These are phyloP conservation scores for Aurinia saxatilis DNA, from an alignment of 345 rosid species.

Conservation along the genomic window DNA sequence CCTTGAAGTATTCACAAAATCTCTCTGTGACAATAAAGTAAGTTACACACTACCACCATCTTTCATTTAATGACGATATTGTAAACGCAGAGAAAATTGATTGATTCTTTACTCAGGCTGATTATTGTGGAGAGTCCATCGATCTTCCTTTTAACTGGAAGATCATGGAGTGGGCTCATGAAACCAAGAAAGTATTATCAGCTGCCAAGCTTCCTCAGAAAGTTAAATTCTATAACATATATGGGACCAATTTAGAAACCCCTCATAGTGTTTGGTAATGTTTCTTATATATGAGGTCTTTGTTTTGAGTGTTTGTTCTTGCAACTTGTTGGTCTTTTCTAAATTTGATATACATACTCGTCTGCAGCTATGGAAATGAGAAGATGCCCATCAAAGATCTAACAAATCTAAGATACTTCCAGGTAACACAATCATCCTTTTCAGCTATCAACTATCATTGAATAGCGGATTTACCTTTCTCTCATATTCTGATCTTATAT, in stretches of 20 bases:
- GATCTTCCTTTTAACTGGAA: constrained; percentile 82
- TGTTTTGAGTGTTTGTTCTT: neutral
- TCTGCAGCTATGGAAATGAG: constrained; percentile 80
- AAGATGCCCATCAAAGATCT: constrained; percentile 62
- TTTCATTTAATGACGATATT: neutral
- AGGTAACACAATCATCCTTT: constrained; percentile 37
- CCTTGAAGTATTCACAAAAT: constrained; percentile 48
- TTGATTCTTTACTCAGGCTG: constrained; percentile 37
- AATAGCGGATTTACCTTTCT: neutral
- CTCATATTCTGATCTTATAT: constrained; percentile 3
- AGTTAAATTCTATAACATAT: constrained; percentile 92
- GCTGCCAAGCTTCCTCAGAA: constrained; percentile 66
- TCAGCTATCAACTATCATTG: neutral
- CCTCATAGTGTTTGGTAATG: constrained; percentile 89
- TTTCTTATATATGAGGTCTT: constrained; percentile 13
- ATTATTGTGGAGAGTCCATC: constrained; percentile 51
- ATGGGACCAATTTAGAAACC: constrained; percentile 75
- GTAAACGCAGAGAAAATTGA: neutral
- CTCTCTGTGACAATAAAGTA: constrained; percentile 70
- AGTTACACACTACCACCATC: constrained; percentile 15
- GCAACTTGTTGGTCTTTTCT: neutral
- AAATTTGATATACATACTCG: neutral
- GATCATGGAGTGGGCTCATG: constrained; percentile 78
- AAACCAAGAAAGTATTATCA: constrained; percentile 47
- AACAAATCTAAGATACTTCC: constrained; percentile 45